phyloP scores from a whole-genome alignment of 129 eudicot genomes.

The Tagetes erecta region DNA sequence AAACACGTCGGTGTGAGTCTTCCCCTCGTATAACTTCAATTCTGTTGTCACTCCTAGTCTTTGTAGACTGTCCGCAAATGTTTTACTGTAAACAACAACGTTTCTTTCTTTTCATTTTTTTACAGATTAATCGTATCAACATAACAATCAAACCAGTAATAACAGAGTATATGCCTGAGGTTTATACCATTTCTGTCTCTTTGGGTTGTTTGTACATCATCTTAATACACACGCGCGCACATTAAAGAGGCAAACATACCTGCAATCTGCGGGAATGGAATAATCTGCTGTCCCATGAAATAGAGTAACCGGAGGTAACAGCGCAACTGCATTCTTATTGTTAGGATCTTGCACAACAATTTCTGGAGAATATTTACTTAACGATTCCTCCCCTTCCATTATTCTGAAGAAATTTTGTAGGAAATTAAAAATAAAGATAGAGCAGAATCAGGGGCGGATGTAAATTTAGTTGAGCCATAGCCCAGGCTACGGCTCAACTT shows the following conservation, averaged over 20 bases:
- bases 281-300: constrained; percentile 90
- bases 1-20: constrained; percentile 92
- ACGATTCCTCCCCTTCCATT: constrained; percentile 88
- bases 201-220: neutral
- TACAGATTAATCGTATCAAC: neutral
- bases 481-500: too few relatives aligned
- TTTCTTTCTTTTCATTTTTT: neutral
- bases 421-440: neutral
- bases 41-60: constrained; percentile 75
- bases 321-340: constrained; percentile 54
- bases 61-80: constrained; percentile 79
- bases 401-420: constrained; percentile 44
- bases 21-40: constrained; percentile 74
- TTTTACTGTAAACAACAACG: constrained; percentile 42
- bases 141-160: neutral
- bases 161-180: neutral
- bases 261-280: constrained; percentile 81
- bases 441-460: neutral
- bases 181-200: neutral
- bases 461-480: too few relatives aligned
- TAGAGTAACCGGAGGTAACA: constrained; percentile 67
- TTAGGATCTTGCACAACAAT: constrained; percentile 66
- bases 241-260: constrained; percentile 38
- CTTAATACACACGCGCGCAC: neutral
- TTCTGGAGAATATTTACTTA: constrained; percentile 78